Evolutionary conservation across 345 rosid species (phyloP).

Genomic region (Punica granatum): DNA sequence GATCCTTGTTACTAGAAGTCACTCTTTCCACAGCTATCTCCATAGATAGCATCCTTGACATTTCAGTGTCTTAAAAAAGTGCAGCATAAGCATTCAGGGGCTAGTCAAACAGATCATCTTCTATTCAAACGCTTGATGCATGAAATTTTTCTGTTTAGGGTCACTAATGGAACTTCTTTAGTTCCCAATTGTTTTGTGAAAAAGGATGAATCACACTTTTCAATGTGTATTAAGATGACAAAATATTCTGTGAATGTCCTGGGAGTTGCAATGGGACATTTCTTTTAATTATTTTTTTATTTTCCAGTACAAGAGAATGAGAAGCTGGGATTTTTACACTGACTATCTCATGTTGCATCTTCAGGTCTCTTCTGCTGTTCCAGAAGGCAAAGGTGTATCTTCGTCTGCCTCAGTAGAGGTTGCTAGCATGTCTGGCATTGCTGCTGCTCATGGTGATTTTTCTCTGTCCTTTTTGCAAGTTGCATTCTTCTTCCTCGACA

Average conservation of each 20-base stretch:
- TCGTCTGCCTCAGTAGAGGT: slow-evolving; percentile 98
- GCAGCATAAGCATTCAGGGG: too few species aligned
- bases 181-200: not conserved
- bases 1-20: too few species aligned
- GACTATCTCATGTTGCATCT: not conserved
- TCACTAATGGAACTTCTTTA: not conserved
- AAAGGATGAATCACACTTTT: not conserved
- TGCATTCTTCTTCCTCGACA: not conserved
- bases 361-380: slow-evolving; percentile 96
- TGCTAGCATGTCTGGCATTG: slow-evolving; percentile 95
- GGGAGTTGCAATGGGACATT: too few species aligned
- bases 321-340: too few species aligned
- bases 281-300: too few species aligned
- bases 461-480: not conserved
- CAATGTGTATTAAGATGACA: not conserved
- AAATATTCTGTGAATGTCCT: too few species aligned
- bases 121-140: too few species aligned
- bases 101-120: too few species aligned
- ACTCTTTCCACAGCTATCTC: too few species aligned
- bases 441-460: slow-evolving; percentile 76
- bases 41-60: too few species aligned
- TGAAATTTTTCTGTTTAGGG: not conserved
- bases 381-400: slow-evolving; percentile 99
- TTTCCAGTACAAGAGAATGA: too few species aligned
- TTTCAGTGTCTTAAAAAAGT: too few species aligned